Base-by-base conservation (phyloP, 345 rosid genomes). In the Melastoma malabathricum region DNA sequence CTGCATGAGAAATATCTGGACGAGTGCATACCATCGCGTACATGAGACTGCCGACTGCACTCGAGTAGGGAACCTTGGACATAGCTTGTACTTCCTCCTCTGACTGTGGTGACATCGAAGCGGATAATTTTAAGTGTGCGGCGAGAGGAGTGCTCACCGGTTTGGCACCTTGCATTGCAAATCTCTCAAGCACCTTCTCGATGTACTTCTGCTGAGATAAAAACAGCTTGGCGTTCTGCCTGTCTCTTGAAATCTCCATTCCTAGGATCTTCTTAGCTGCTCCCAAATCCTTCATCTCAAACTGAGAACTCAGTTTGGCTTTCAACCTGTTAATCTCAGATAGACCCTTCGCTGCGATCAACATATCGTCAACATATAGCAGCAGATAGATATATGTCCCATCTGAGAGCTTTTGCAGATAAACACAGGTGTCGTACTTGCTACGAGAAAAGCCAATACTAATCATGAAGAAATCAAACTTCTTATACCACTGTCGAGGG, bases 281-380 rank as follows among this genome's bases (percentile, higher is more conserved):
- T 15, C 47, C 47, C 18, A 45, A 45, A 45, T 45, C 47, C 18
- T 45, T 45, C 47, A 45, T n/a, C 6, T 45, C 18, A 45, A n/a
- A 45, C 18, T 45, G 9, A 45, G 18, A 6, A 10, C 47, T 45
- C 3, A 45, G 18, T 15, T n/a, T 6, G n/a, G 18, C 6, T 18
- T 45, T 45, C 47, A 45, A 45, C n/a, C 18, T 45, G 9, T 45
- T 6, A 15, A 45, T 45, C 6, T 45, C 12, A 15, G 0, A n/a
- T n/a, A 15, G n/a, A n/a, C 18, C 18, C 18, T 45, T 45, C 10
- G 47, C 10, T 2, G 19, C 48, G 18, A 46, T 46, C 48, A 46
- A 46, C 19, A 46, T 6, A 13, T 46, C 48, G 19, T 16, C 13
- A 7, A 46, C 20, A 1, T 46, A 46, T 4, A 16, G 4, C 19